Percentiles rank a stretch among this genome's conserved stretches.
These are phyloP conservation scores for Backusella tuberculispora DNA, from an alignment of 192 early-diverging fungal genomes.

Conservation along the genomic window DNA sequence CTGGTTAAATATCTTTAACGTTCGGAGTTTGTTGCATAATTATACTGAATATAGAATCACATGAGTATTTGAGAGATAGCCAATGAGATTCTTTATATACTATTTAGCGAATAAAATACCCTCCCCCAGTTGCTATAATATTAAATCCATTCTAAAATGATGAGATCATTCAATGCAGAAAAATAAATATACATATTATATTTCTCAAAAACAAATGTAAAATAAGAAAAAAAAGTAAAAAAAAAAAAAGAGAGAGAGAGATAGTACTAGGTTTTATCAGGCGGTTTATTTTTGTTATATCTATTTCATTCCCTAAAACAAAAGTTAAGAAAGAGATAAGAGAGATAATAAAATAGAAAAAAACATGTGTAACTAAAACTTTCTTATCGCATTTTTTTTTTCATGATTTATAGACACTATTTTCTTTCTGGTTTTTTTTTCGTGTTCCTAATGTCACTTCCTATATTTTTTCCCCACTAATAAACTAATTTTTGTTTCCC, in stretches of 20 bases:
- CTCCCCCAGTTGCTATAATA: background rate
- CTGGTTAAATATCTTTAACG: background rate
- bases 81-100: slow-evolving; percentile 4
- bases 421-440: background rate
- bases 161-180: background rate
- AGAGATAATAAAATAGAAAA: slow-evolving; percentile 5
- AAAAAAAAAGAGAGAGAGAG: background rate
- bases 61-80: background rate
- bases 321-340: background rate
- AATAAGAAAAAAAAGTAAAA: background rate
- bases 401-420: background rate
- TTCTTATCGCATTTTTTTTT: background rate
- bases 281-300: background rate
- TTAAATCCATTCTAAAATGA: background rate
- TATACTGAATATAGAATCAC: slow-evolving; percentile 17
- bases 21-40: slow-evolving; percentile 11
- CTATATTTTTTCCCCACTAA: background rate
- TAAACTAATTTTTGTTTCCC: background rate
- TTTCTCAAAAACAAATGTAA: no score
- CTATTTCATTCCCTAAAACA: background rate
- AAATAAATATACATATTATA: background rate
- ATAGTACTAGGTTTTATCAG: no score
- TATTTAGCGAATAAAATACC: slow-evolving; percentile 1
- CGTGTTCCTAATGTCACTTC: background rate
- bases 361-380: background rate